Conservation (phyloP, 192 early-diverging fungal genomes). For the Coemansia aciculifera region DNA sequence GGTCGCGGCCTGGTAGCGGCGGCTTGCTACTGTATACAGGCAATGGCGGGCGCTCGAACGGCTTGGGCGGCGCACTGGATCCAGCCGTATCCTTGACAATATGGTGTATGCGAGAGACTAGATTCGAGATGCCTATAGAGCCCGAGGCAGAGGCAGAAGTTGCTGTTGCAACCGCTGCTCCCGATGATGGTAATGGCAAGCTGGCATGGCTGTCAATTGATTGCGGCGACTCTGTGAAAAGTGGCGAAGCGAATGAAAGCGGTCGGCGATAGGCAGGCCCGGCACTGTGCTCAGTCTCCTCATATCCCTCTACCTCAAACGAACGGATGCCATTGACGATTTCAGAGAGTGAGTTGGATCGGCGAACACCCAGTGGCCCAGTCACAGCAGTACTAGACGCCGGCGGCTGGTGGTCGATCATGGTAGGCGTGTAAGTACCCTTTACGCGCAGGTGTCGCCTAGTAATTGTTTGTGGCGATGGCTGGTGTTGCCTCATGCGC, state of each 20-base stretch:
- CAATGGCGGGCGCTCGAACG: conserved; percentile 36
- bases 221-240: background rate
- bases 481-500: conserved; percentile 34
- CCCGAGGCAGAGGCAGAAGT: background rate
- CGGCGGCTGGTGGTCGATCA: conserved; percentile 13
- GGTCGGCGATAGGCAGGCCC: conserved; percentile 7
- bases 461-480: conserved; percentile 46
- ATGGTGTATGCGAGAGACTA: conserved; percentile 46
- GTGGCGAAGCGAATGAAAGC: conserved; percentile 25
- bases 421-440: conserved; percentile 34
- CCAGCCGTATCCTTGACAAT: conserved; percentile 16
- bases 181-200: background rate
- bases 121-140: conserved; percentile 26
- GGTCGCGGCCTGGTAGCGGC: background rate
- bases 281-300: conserved; percentile 42
- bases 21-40: conserved; percentile 15
- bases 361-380: conserved; percentile 19
- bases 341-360: conserved; percentile 50
- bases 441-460: conserved; percentile 48
- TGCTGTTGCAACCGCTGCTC: background rate
- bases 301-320: conserved; percentile 54
- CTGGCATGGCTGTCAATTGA: background rate
- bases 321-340: conserved; percentile 47
- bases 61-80: background rate
- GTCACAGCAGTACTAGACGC: background rate